Conservation (phyloP, 495 filamentous ascomycete species). For the Podospora fimiseda region DNA sequence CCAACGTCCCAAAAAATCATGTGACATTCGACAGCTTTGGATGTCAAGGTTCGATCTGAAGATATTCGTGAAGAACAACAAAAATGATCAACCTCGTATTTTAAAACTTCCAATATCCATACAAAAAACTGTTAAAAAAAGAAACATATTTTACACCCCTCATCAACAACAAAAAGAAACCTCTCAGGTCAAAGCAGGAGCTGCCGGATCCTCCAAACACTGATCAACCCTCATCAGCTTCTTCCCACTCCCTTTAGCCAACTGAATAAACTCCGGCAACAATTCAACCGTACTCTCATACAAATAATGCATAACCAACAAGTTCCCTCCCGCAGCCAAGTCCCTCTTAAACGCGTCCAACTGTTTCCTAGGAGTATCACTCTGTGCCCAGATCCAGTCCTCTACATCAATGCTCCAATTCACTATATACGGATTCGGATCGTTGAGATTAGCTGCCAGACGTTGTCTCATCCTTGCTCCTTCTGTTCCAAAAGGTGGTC, state of each 20-base stretch:
- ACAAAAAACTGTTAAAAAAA: too few species aligned
- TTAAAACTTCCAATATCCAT: too few species aligned
- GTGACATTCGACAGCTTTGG: too few species aligned
- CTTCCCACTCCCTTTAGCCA: slow-evolving; percentile 61
- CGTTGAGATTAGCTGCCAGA: slow-evolving; percentile 44
- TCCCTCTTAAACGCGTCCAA: slow-evolving; percentile 67
- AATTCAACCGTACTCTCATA: slow-evolving; percentile 62
- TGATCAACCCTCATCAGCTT: slow-evolving; percentile 73
- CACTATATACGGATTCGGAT: slow-evolving; percentile 51
- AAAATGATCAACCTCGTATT: too few species aligned
- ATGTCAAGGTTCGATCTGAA: too few species aligned
- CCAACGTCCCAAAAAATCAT: too few species aligned
- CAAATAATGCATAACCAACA: slow-evolving; percentile 74
- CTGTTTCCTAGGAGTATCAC: slow-evolving; percentile 63
- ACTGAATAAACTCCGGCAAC: slow-evolving; percentile 60
- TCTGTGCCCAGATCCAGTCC: slow-evolving; percentile 69
- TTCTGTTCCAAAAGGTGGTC: slow-evolving; percentile 70
- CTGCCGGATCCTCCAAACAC: slow-evolving; percentile 65
- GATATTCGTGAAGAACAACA: too few species aligned
- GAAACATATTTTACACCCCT: too few species aligned
- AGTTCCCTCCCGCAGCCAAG: slow-evolving; percentile 58
- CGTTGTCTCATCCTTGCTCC: slow-evolving; percentile 64
- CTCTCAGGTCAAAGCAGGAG: slow-evolving; percentile 44
- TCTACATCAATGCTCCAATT: slow-evolving; percentile 74
- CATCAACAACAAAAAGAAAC: too few species aligned